Conservation (phyloP, 2,329 filamentous ascomycete genomes). For the Aspergillus fischeri region DNA sequence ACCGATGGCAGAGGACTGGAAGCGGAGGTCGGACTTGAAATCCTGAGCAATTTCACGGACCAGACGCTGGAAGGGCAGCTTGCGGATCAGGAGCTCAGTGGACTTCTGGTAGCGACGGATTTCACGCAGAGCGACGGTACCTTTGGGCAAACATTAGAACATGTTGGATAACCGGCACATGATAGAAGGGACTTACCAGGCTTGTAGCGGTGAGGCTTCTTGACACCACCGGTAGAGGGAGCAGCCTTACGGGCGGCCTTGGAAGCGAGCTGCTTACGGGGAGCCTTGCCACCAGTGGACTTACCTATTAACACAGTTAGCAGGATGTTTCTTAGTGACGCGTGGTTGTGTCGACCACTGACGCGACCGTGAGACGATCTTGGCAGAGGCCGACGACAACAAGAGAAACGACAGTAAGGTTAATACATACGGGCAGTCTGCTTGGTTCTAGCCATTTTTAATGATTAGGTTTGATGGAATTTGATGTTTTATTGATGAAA, state of each 20-base stretch:
- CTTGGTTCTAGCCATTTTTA: conserved; percentile 50
- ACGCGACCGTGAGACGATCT: conserved; percentile 16
- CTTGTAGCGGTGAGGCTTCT: conserved; percentile 91
- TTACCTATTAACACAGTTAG: conserved; percentile 54
- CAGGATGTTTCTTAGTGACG: conserved; percentile 17
- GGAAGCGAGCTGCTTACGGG: conserved; percentile 95
- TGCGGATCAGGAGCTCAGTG: conserved; percentile 92
- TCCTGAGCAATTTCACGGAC: conserved; percentile 96
- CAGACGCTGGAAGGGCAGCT: conserved; percentile 95
- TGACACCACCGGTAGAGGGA: conserved; percentile 93
- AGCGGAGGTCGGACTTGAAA: conserved; percentile 92
- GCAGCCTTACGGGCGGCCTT: conserved; percentile 99
- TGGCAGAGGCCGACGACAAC: conserved; percentile 4
- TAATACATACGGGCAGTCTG: conserved; percentile 49
- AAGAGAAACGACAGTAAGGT: conserved; percentile 19
- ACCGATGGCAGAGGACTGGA: conserved; percentile 97
- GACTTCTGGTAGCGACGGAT: conserved; percentile 98
- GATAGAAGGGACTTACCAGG: conserved; percentile 53
- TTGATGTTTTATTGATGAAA: conserved; percentile 26
- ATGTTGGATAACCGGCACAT: background rate
- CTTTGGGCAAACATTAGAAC: conserved; percentile 35
- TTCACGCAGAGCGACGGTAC: conserved; percentile 95
- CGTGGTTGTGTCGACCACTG: conserved; percentile 7
- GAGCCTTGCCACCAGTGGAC: conserved; percentile 69
- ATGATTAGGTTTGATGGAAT: conserved; percentile 27